Evolutionary conservation across 2,329 filamentous ascomycete genomes (phyloP).

Genomic region (Alternaria ethzedia): DNA sequence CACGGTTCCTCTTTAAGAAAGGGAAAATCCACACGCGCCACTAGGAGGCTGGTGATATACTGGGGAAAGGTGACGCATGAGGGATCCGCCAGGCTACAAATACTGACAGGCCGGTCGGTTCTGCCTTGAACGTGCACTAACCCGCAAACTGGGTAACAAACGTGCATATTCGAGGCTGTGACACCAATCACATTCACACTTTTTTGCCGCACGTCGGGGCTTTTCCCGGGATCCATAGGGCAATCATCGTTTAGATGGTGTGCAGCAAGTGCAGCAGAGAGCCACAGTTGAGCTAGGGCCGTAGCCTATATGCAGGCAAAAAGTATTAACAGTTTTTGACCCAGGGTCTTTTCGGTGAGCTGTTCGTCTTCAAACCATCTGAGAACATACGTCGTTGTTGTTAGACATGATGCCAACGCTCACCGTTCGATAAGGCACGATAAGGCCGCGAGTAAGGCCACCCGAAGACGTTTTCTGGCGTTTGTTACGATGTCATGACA

Average conservation of each 20-base stretch:
- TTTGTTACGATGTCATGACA: neutral
- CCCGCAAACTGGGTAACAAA: slow-evolving; percentile 28
- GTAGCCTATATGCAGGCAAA: slow-evolving; percentile 24
- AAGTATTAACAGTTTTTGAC: slow-evolving; percentile 10
- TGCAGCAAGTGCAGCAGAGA: slow-evolving; percentile 1
- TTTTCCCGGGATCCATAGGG: slow-evolving; percentile 4
- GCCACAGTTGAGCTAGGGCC: slow-evolving; percentile 17
- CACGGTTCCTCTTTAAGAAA: slow-evolving; percentile 5
- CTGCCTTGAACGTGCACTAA: slow-evolving; percentile 32
- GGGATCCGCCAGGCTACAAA: slow-evolving; percentile 33
- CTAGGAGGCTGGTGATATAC: slow-evolving; percentile 8
- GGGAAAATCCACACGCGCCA: slow-evolving; percentile 4
- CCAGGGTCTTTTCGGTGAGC: neutral
- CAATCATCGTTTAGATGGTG: neutral
- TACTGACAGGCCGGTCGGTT: slow-evolving; percentile 22
- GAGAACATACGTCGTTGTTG: neutral
- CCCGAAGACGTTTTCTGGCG: neutral
- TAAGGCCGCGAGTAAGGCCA: neutral
- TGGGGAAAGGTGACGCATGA: slow-evolving; percentile 26
- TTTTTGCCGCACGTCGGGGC: slow-evolving; percentile 3
- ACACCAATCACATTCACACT: slow-evolving; percentile 33
- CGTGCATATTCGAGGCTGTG: slow-evolving; percentile 22
- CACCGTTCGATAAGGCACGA: neutral
- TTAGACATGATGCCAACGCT: neutral
- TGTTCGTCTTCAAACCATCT: neutral